phyloP scores from a whole-genome alignment of 2,329 filamentous ascomycete genomes.

The Penicillium sclerotigenum region DNA sequence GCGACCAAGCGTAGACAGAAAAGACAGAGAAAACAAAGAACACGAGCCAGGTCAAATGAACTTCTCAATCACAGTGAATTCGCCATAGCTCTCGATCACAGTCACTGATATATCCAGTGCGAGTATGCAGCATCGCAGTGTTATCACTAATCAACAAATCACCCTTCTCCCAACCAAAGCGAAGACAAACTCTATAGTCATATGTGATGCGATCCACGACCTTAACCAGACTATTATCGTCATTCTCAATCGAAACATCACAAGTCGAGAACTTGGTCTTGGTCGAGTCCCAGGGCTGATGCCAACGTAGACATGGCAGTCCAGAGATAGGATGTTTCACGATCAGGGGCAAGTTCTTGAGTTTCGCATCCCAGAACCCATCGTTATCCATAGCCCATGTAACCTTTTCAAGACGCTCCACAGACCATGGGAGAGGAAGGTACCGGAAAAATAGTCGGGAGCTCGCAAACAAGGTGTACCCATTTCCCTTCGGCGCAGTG shows the following conservation, averaged over 20 bases:
- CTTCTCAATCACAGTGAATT: slow-evolving; percentile 26
- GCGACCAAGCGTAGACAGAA: background rate
- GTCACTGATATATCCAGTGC: slow-evolving; percentile 24
- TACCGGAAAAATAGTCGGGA: slow-evolving; percentile 52
- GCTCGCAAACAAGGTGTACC: slow-evolving; percentile 54
- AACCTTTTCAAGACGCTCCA: slow-evolving; percentile 16
- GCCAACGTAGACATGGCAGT: slow-evolving; percentile 52
- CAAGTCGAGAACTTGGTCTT: slow-evolving; percentile 53
- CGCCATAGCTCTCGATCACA: slow-evolving; percentile 29
- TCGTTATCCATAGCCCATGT: slow-evolving; percentile 51
- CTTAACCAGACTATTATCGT: slow-evolving; percentile 37
- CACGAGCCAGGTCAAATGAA: background rate
- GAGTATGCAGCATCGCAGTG: slow-evolving; percentile 28
- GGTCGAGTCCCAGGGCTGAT: slow-evolving; percentile 54
- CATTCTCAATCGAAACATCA: slow-evolving; percentile 44
- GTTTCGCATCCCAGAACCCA: slow-evolving; percentile 46
- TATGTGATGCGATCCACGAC: slow-evolving; percentile 47
- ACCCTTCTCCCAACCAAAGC: slow-evolving; percentile 54
- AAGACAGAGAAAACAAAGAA: background rate
- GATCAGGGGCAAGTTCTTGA: slow-evolving; percentile 48
- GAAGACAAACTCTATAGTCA: slow-evolving; percentile 51
- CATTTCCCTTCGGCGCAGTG: slow-evolving; percentile 49
- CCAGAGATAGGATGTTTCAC: slow-evolving; percentile 47
- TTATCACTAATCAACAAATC: slow-evolving; percentile 57
- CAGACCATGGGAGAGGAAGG: slow-evolving; percentile 37